phyloP scores from a whole-genome alignment of 164 flowering plant genomes.

The Magnolia changhungtana region DNA sequence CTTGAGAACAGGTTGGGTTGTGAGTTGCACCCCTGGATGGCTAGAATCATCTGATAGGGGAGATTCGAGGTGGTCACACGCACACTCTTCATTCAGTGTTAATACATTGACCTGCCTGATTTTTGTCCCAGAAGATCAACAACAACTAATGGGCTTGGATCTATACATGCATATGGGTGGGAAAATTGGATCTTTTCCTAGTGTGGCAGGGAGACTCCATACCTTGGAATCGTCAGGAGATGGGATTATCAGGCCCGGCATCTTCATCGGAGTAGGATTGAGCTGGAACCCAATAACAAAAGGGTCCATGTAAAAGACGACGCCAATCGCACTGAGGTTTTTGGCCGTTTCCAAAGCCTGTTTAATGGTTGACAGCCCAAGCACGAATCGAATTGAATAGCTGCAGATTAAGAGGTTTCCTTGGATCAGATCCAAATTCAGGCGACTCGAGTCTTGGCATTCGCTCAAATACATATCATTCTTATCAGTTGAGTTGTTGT shows the following conservation, averaged over 20 bases:
- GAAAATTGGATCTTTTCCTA: too few species aligned
- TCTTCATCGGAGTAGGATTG: slow-evolving; percentile 79
- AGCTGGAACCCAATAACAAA: slow-evolving; percentile 89
- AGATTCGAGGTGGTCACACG: too few species aligned
- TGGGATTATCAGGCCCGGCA: slow-evolving; percentile 83
- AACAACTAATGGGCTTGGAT: too few species aligned
- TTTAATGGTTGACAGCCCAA: slow-evolving; percentile 83
- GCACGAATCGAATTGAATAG: slow-evolving; percentile 90
- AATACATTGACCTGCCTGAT: not conserved
- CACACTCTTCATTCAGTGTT: not conserved
- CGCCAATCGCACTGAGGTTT: slow-evolving; percentile 84
- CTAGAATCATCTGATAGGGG: too few species aligned
- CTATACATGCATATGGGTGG: not conserved
- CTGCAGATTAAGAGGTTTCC: slow-evolving; percentile 93
- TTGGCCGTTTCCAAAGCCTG: slow-evolving; percentile 75
- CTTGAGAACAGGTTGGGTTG: too few species aligned
- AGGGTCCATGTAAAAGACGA: slow-evolving; percentile 93
- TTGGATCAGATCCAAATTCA: slow-evolving; percentile 48
- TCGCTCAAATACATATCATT: slow-evolving; percentile 75
- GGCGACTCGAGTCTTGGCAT: slow-evolving; percentile 78
- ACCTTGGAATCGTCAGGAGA: slow-evolving; percentile 94
- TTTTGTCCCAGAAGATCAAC: not conserved
- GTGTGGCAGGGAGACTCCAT: not conserved
- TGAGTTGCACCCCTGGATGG: too few species aligned
- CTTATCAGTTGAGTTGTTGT: slow-evolving; percentile 43